Percentiles rank a stretch among this genome's conserved stretches.
These are phyloP conservation scores for Trapa bicornis DNA, from an alignment of 345 rosid species.

Conservation along the genomic window DNA sequence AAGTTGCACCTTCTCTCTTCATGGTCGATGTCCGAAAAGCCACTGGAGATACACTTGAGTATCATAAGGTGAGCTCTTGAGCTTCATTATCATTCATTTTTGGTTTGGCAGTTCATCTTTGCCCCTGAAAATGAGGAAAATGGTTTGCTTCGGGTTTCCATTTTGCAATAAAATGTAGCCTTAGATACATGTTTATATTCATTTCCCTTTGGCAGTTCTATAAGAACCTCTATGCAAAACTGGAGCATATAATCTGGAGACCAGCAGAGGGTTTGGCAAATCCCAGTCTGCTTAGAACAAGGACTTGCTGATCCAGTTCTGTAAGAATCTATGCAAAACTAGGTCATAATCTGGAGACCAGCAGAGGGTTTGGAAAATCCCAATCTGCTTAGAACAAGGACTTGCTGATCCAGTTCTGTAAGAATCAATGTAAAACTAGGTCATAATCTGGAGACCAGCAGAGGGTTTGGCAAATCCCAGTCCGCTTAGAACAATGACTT, in stretches of 20 bases:
- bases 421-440: constrained; percentile 64
- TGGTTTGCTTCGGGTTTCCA: too few relatives aligned
- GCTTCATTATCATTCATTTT: neutral
- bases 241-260: constrained; percentile 69
- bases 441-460: constrained; percentile 56
- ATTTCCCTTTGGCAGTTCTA: constrained; percentile 42
- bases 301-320: constrained; percentile 48
- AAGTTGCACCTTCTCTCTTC: constrained; percentile 87
- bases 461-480: constrained; percentile 30
- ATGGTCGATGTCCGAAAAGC: constrained; percentile 88
- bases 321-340: constrained; percentile 70
- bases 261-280: constrained; percentile 33
- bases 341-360: constrained; percentile 65
- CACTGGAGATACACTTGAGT: constrained; percentile 79
- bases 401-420: constrained; percentile 56
- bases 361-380: constrained; percentile 30
- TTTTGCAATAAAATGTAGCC: neutral
- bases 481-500: constrained; percentile 36
- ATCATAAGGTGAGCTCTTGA: constrained; percentile 54
- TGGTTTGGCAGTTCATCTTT: neutral
- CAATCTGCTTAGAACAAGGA: constrained; percentile 32
- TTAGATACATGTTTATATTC: neutral
- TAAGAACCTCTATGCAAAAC: constrained; percentile 60
- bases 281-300: constrained; percentile 33
- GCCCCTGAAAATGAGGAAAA: too few relatives aligned